These are phyloP conservation scores for Xylariaceae sp. DNA, from an alignment of 2,329 filamentous ascomycete species.

Conservation along the genomic window DNA sequence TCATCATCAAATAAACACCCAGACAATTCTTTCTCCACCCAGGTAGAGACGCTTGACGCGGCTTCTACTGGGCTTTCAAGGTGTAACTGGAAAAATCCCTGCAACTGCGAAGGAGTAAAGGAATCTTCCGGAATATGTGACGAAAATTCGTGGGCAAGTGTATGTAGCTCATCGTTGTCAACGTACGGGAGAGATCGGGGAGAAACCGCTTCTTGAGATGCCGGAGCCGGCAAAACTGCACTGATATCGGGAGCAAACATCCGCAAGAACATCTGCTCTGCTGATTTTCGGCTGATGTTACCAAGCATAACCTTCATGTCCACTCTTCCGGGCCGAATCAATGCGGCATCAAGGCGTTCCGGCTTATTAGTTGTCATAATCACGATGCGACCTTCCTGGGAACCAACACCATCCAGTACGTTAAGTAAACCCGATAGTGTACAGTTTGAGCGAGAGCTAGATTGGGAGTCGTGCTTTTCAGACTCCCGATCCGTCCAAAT, in stretches of 20 bases:
- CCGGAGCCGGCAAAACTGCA: background rate
- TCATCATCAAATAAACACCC: slow-evolving; percentile 21
- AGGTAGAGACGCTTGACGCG: slow-evolving; percentile 19
- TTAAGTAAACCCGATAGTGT: slow-evolving; percentile 59
- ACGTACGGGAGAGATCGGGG: background rate
- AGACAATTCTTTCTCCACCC: slow-evolving; percentile 26
- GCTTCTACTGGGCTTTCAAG: slow-evolving; percentile 28
- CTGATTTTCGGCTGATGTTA: slow-evolving; percentile 29
- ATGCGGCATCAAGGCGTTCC: slow-evolving; percentile 53
- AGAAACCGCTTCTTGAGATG: background rate
- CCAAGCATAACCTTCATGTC: slow-evolving; percentile 51
- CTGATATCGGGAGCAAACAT: slow-evolving; percentile 28
- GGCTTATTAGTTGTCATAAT: slow-evolving; percentile 65
- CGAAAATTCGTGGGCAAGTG: slow-evolving; percentile 26
- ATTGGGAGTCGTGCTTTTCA: slow-evolving; percentile 20
- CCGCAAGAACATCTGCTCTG: slow-evolving; percentile 31
- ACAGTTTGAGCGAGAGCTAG: slow-evolving; percentile 32
- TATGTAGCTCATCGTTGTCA: slow-evolving; percentile 7
- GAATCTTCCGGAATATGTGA: slow-evolving; percentile 28
- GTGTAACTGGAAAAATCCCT: slow-evolving; percentile 32
- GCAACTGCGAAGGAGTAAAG: slow-evolving; percentile 32
- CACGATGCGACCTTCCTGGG: slow-evolving; percentile 59
- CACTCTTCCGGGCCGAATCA: slow-evolving; percentile 57
- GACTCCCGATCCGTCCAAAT: slow-evolving; percentile 37
- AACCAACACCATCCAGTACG: slow-evolving; percentile 60